Percentiles rank a stretch among this genome's conserved stretches.
phyloP scores from a whole-genome alignment of 768 basidiomycete genomes.

The Serendipita sp. region DNA sequence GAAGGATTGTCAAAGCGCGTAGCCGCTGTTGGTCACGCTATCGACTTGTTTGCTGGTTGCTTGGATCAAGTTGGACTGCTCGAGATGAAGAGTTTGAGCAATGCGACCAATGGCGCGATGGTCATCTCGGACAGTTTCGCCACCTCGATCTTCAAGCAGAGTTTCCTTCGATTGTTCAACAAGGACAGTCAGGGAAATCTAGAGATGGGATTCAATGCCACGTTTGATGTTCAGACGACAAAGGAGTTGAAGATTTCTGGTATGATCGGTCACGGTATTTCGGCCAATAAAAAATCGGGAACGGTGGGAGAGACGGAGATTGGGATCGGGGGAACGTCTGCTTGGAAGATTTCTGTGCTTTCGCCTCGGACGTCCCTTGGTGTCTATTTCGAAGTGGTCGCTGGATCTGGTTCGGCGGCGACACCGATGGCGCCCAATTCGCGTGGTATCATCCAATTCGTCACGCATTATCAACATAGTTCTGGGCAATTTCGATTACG shows the following conservation, averaged over 20 bases:
- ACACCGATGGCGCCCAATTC: constrained; percentile 80
- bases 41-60: constrained; percentile 94
- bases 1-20: constrained; percentile 85
- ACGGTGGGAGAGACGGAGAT: constrained; percentile 99
- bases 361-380: constrained; percentile 75
- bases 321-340: constrained; percentile 95
- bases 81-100: constrained; percentile 93
- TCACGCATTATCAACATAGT: constrained; percentile 96
- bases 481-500: constrained; percentile 89
- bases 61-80: constrained; percentile 93
- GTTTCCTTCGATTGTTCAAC: constrained; percentile 80
- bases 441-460: constrained; percentile 91
- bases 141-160: constrained; percentile 97
- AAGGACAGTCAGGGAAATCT: constrained; percentile 87
- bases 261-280: constrained; percentile 93
- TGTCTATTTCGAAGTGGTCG: constrained; percentile 97
- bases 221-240: constrained; percentile 77
- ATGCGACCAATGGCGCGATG: constrained; percentile 92
- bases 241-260: constrained; percentile 98
- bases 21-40: constrained; percentile 84
- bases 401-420: constrained; percentile 29
- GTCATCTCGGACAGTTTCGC: constrained; percentile 93
- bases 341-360: constrained; percentile 91
- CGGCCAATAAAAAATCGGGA: constrained; percentile 87
- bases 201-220: constrained; percentile 97